Percentiles rank a stretch among this genome's conserved stretches.
These are phyloP conservation scores for Penicillium sp. DNA, from an alignment of 2,329 filamentous ascomycete species.

Conservation along the genomic window DNA sequence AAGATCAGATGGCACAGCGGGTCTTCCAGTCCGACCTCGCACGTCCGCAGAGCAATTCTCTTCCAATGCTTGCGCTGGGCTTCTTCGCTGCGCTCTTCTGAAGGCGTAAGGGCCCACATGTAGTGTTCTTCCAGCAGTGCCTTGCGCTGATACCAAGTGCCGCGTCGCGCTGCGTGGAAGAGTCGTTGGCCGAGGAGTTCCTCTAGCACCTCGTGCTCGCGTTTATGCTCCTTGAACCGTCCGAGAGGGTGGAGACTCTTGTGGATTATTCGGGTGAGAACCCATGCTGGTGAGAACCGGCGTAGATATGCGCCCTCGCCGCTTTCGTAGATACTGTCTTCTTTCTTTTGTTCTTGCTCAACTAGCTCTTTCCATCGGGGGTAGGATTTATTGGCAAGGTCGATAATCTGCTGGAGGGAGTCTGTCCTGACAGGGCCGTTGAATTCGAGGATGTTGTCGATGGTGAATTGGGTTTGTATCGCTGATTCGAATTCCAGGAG, in stretches of 20 bases:
- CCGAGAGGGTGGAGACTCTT: slow-evolving; percentile 79
- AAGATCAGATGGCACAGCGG: slow-evolving; percentile 86
- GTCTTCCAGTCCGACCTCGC: slow-evolving; percentile 83
- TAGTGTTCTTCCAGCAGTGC: slow-evolving; percentile 94
- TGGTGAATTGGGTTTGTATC: slow-evolving; percentile 73
- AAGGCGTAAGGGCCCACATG: slow-evolving; percentile 64
- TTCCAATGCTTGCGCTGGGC: slow-evolving; percentile 81
- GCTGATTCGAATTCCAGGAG: slow-evolving; percentile 88
- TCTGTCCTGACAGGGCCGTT: slow-evolving; percentile 66
- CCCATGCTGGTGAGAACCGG: slow-evolving; percentile 85
- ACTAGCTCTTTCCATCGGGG: slow-evolving; percentile 76
- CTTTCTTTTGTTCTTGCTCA: slow-evolving; percentile 71
- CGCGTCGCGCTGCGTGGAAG: slow-evolving; percentile 80
- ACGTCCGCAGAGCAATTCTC: slow-evolving; percentile 71
- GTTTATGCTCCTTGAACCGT: slow-evolving; percentile 73
- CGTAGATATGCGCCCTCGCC: slow-evolving; percentile 87
- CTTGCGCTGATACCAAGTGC: slow-evolving; percentile 93
- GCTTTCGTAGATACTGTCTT: slow-evolving; percentile 71
- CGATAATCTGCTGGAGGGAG: slow-evolving; percentile 65
- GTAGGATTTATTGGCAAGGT: slow-evolving; percentile 71
- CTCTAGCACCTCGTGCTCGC: slow-evolving; percentile 70
- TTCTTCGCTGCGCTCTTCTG: slow-evolving; percentile 51
- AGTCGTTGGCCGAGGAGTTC: slow-evolving; percentile 77
- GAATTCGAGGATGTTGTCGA: slow-evolving; percentile 80
- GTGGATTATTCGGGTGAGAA: slow-evolving; percentile 89